phyloP scores from a whole-genome alignment of 768 basidiomycete genomes.

The Suillus placidus region DNA sequence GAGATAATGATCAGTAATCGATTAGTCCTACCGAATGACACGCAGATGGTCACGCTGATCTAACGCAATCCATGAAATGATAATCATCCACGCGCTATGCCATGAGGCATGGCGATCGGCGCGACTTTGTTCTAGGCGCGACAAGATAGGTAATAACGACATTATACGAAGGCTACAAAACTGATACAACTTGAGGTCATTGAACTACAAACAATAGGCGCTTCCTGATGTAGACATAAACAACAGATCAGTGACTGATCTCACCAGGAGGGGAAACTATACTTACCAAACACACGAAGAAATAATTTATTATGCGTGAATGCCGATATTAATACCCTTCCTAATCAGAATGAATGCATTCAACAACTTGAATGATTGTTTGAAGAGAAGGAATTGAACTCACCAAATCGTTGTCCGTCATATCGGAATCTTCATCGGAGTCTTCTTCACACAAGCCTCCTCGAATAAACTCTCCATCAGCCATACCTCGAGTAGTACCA shows the following conservation, averaged over 20 bases:
- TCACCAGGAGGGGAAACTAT: neutral
- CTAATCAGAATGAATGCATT: neutral
- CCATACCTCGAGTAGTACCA: neutral
- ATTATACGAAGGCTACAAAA: neutral
- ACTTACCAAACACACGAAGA: neutral
- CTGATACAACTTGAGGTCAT: neutral
- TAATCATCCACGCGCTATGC: neutral
- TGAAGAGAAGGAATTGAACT: neutral
- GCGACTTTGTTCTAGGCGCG: neutral
- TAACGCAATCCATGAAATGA: too few relatives aligned
- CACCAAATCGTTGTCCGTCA: neutral
- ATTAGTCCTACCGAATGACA: too few relatives aligned
- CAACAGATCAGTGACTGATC: neutral
- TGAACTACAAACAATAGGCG: neutral
- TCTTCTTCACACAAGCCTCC: neutral
- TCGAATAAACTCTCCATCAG: neutral
- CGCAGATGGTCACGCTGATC: too few relatives aligned
- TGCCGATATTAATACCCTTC: neutral
- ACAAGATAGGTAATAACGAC: neutral
- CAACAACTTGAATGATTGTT: neutral
- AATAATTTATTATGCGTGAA: neutral
- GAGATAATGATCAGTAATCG: slow-evolving; percentile 2
- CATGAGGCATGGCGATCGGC: neutral
- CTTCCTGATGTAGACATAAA: neutral
- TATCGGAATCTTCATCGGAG: neutral